A percentile compares a stretch with the other conserved stretches of the same genome.
These are phyloP conservation scores for Penicillium sp. DNA, from an alignment of 2,329 filamentous ascomycete species.

Conservation along the genomic window DNA sequence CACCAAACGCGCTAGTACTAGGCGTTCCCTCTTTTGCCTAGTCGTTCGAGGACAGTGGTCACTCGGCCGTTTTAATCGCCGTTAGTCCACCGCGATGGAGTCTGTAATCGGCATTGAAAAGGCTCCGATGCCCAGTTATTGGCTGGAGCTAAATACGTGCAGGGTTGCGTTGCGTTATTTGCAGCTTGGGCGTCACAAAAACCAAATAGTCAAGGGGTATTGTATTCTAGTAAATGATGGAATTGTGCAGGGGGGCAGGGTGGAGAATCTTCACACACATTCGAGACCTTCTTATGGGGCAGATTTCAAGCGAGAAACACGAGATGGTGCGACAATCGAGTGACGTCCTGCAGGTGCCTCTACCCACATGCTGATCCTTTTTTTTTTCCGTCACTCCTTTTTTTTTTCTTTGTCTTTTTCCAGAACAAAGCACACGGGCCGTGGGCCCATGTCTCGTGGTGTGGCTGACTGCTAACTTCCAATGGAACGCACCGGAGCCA, in stretches of 20 bases:
- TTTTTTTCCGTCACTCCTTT: not conserved
- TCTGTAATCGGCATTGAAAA: slow-evolving; percentile 1
- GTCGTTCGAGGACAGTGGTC: not conserved
- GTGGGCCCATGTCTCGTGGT: slow-evolving; percentile 11
- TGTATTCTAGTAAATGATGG: not conserved
- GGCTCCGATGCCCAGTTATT: not conserved
- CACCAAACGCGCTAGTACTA: slow-evolving; percentile 2
- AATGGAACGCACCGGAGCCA: slow-evolving; percentile 6
- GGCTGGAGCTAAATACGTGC: not conserved
- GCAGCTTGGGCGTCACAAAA: not conserved
- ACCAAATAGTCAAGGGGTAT: not conserved
- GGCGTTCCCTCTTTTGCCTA: not conserved
- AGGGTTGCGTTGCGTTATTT: slow-evolving; percentile 2
- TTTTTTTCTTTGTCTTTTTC: not conserved
- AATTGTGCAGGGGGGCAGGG: not conserved
- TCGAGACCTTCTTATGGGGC: not conserved
- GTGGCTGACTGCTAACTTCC: slow-evolving; percentile 5
- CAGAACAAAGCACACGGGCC: not conserved
- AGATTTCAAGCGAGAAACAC: slow-evolving; percentile 8
- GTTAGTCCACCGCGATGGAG: not conserved
- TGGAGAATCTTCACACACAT: not conserved
- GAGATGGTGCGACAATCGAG: slow-evolving; percentile 19
- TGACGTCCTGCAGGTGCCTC: slow-evolving; percentile 8
- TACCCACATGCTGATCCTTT: slow-evolving; percentile 13
- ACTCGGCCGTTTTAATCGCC: not conserved